Evolutionary conservation across 129 eudicot species (phyloP).

Genomic region (Escallonia rubra): DNA sequence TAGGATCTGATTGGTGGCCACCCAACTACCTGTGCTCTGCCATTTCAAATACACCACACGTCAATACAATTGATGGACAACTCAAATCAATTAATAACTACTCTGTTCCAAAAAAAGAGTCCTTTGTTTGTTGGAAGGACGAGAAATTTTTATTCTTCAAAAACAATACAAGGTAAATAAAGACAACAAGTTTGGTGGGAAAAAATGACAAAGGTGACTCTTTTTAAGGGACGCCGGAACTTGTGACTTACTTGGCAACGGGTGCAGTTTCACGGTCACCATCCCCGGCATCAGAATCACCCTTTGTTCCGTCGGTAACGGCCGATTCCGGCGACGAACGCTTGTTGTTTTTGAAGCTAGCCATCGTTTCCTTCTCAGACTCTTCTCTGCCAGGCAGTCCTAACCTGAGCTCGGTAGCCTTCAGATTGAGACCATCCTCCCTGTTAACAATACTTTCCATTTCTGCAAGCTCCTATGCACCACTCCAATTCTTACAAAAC

Average conservation of each 20-base stretch:
- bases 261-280: constrained; percentile 35
- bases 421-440: constrained; percentile 51
- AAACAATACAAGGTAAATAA: too few relatives aligned
- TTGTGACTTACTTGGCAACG: constrained; percentile 61
- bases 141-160: too few relatives aligned
- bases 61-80: too few relatives aligned
- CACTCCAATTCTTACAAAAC: background rate
- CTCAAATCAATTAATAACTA: too few relatives aligned
- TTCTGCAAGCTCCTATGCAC: background rate
- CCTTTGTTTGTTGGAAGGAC: too few relatives aligned
- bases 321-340: constrained; percentile 33
- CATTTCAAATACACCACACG: background rate
- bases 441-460: constrained; percentile 28
- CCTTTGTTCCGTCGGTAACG: constrained; percentile 26
- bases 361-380: constrained; percentile 23
- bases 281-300: constrained; percentile 31
- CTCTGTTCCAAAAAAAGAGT: too few relatives aligned
- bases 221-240: too few relatives aligned
- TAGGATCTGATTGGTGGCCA: constrained; percentile 87
- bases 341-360: constrained; percentile 45
- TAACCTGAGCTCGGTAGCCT: constrained; percentile 62
- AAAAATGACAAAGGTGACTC: background rate
- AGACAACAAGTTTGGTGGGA: too few relatives aligned
- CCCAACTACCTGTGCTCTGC: constrained; percentile 82
- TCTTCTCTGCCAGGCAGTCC: constrained; percentile 72